A percentile compares a stretch with the other conserved stretches of the same genome.
Evolutionary conservation across 768 basidiomycete genomes (phyloP).

Genomic region (Xanthoconium purpureum): DNA sequence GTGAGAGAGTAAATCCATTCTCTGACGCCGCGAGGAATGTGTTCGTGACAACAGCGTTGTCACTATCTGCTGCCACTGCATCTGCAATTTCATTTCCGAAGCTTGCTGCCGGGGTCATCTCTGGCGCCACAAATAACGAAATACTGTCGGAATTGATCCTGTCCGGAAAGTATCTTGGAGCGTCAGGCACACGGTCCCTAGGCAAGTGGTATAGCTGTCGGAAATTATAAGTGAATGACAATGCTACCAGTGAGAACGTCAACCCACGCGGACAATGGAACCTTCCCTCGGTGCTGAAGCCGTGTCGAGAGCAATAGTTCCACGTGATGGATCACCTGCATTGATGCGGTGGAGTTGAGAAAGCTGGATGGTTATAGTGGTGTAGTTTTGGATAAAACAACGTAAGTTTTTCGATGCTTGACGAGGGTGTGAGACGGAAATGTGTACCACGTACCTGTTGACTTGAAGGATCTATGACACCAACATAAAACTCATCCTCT

Average conservation of each 20-base stretch:
- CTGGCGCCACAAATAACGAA: conserved; percentile 25
- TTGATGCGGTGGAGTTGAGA: conserved; percentile 54
- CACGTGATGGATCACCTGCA: conserved; percentile 71
- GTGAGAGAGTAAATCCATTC: conserved; percentile 47
- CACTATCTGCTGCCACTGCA: neutral
- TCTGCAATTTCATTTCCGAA: neutral
- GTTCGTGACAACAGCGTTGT: conserved; percentile 1
- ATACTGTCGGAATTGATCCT: conserved; percentile 9
- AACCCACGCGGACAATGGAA: conserved; percentile 49
- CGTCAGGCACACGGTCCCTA: conserved; percentile 11
- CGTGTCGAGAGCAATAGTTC: conserved; percentile 59
- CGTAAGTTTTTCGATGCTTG: neutral
- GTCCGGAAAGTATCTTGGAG: conserved; percentile 1
- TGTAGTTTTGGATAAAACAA: no score
- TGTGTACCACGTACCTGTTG: conserved; percentile 6
- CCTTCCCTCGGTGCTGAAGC: conserved; percentile 49
- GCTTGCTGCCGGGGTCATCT: conserved; percentile 5
- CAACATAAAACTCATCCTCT: conserved; percentile 61
- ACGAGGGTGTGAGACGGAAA: neutral
- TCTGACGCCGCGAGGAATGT: conserved; percentile 51
- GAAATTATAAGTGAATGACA: neutral
- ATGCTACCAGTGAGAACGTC: neutral
- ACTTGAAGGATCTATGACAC: conserved; percentile 29
- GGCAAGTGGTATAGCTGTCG: conserved; percentile 44
- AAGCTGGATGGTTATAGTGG: conserved; percentile 29